Percentiles rank a stretch among this genome's conserved stretches.
These are phyloP conservation scores for Synchytrium microbalum DNA, from an alignment of 371 early-diverging fungal genomes.

Conservation along the genomic window DNA sequence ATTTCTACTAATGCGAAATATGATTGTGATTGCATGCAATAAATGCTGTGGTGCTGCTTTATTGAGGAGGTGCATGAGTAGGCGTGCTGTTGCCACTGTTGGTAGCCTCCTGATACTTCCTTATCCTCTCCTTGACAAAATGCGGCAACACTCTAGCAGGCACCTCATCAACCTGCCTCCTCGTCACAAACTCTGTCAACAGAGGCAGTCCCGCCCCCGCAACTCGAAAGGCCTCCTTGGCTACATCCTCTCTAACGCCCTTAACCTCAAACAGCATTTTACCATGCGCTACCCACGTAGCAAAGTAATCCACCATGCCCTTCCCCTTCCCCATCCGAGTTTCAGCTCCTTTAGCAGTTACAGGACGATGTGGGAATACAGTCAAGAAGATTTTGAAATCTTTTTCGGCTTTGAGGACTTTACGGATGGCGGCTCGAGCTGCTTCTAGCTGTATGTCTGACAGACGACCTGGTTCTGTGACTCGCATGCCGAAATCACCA, in stretches of 20 bases:
- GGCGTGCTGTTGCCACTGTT: no score
- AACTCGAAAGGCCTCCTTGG: slow-evolving; percentile 30
- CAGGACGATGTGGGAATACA: slow-evolving; percentile 88
- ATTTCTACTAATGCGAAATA: no score
- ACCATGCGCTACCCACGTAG: slow-evolving; percentile 79
- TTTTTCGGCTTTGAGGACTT: slow-evolving; percentile 81
- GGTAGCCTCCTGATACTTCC: not conserved
- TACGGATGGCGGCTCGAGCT: slow-evolving; percentile 60
- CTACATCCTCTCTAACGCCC: slow-evolving; percentile 43
- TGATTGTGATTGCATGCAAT: no score
- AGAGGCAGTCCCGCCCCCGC: slow-evolving; percentile 26
- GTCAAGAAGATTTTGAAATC: slow-evolving; percentile 75
- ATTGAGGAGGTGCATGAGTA: no score
- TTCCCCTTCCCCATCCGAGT: slow-evolving; percentile 97
- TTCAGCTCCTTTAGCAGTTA: slow-evolving; percentile 84
- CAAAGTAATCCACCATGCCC: slow-evolving; percentile 89
- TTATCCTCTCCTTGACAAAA: slow-evolving; percentile 27
- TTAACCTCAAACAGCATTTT: slow-evolving; percentile 82
- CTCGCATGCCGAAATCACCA: slow-evolving; percentile 85
- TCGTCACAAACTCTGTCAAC: slow-evolving; percentile 20
- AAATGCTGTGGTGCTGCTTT: no score
- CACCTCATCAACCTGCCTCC: slow-evolving; percentile 2
- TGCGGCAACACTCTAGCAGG: slow-evolving; percentile 30
- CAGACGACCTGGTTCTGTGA: slow-evolving; percentile 73
- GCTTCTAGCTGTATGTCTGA: slow-evolving; percentile 77